phyloP scores from a whole-genome alignment of 306 rosid species.

The Dryas octopetala region DNA sequence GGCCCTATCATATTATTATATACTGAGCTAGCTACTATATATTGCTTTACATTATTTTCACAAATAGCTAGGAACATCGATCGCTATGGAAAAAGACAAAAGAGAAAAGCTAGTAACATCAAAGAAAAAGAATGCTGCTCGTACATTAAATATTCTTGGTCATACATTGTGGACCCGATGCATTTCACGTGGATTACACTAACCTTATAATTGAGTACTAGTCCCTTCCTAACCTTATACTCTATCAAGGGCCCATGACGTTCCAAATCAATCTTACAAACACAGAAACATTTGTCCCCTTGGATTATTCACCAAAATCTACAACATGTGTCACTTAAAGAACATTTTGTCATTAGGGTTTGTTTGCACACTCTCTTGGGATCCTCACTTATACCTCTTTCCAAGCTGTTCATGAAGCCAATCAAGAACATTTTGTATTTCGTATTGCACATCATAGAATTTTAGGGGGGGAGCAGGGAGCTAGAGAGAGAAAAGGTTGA shows the following conservation, averaged over 20 bases:
- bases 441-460: neutral
- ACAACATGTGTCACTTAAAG: conserved; percentile 7
- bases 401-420: neutral
- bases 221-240: neutral
- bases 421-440: neutral
- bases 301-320: neutral
- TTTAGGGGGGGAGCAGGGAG: neutral
- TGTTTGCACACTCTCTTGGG: conserved; percentile 36
- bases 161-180: neutral
- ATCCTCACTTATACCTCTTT: conserved; percentile 19
- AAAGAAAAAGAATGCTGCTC: too few species aligned
- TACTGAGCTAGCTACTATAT: neutral
- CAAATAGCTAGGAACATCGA: neutral
- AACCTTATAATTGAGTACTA: neutral
- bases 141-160: neutral
- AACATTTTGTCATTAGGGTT: conserved; percentile 22
- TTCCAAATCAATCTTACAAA: conserved; percentile 35
- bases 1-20: too few species aligned
- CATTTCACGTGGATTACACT: conserved; percentile 8
- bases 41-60: neutral
- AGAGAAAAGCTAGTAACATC: too few species aligned
- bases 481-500: neutral
- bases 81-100: too few species aligned
- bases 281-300: conserved; percentile 27
- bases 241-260: neutral